These are phyloP conservation scores for Pyrenochaeta sp. DNA, from an alignment of 2,329 filamentous ascomycete species.

Conservation along the genomic window DNA sequence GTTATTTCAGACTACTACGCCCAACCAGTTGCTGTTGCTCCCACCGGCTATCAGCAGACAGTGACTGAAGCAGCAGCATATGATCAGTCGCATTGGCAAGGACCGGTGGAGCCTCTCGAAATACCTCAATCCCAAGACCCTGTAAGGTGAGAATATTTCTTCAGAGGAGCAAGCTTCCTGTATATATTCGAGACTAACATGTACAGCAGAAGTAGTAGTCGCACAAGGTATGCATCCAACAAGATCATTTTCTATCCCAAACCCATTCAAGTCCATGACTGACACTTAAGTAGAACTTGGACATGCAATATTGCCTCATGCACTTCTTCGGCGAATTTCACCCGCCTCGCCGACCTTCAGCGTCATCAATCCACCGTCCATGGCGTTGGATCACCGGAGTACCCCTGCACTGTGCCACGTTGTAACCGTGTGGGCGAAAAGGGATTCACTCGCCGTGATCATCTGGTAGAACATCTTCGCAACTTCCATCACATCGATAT, in stretches of 20 bases:
- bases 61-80: constrained; percentile 17
- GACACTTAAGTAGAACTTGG: constrained; percentile 34
- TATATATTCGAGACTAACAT: constrained; percentile 2
- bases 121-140: constrained; percentile 11
- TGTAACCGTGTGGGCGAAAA: constrained; percentile 45
- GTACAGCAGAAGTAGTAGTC: constrained; percentile 20
- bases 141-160: constrained; percentile 12
- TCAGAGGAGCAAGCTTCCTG: background rate
- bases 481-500: constrained; percentile 63
- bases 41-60: constrained; percentile 17
- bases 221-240: constrained; percentile 25
- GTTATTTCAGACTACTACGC: constrained; percentile 35
- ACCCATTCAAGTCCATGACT: too few relatives aligned
- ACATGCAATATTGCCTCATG: constrained; percentile 41
- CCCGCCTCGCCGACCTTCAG: constrained; percentile 46
- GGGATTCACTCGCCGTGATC: constrained; percentile 66
- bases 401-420: constrained; percentile 39
- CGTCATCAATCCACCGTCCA: constrained; percentile 48
- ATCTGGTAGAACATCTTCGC: constrained; percentile 65
- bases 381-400: constrained; percentile 38
- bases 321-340: constrained; percentile 45
- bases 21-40: constrained; percentile 18
- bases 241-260: too few relatives aligned
- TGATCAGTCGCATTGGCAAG: constrained; percentile 18
- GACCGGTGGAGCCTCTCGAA: constrained; percentile 8